phyloP scores from a whole-genome alignment of 306 rosid genomes.

The Vigna mungo region DNA sequence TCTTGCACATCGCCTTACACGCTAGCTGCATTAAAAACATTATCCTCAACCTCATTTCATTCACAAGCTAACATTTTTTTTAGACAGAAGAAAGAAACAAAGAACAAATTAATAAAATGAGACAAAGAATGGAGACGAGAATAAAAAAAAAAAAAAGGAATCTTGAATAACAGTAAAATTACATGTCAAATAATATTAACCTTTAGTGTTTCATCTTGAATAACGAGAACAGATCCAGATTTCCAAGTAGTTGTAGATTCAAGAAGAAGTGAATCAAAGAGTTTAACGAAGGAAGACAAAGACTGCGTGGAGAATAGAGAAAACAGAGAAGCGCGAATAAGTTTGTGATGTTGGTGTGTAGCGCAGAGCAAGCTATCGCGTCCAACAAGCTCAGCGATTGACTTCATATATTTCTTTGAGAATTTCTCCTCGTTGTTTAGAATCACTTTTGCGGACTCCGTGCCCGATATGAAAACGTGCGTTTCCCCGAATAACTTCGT shows the following conservation, averaged over 20 bases:
- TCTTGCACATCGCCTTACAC: constrained; percentile 88
- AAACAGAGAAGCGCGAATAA: constrained; percentile 60
- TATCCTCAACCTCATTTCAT: too few species aligned
- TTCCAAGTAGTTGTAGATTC: constrained; percentile 62
- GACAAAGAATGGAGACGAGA: too few species aligned
- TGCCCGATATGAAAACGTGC: constrained; percentile 72
- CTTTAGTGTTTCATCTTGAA: constrained; percentile 76
- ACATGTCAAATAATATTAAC: constrained; percentile 11
- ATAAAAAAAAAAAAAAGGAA: too few species aligned
- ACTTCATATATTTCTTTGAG: constrained; percentile 72
- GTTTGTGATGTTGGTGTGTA: constrained; percentile 65
- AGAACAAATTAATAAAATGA: too few species aligned
- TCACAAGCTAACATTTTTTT: too few species aligned
- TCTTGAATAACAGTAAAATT: too few species aligned
- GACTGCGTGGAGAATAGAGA: constrained; percentile 56
- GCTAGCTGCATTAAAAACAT: constrained; percentile 57
- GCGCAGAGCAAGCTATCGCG: constrained; percentile 74
- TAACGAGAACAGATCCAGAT: constrained; percentile 47
- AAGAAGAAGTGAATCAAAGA: constrained; percentile 61
- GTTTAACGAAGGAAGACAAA: constrained; percentile 54
- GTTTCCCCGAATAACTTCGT: constrained; percentile 79
- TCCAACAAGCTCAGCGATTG: constrained; percentile 74
- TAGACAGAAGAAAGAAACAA: too few species aligned
- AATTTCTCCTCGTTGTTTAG: constrained; percentile 69
- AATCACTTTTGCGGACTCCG: constrained; percentile 65